Percentiles rank a stretch among this genome's conserved stretches.
Conservation (phyloP, 2,329 filamentous ascomycete genomes). For the Sclerotinia minor region DNA sequence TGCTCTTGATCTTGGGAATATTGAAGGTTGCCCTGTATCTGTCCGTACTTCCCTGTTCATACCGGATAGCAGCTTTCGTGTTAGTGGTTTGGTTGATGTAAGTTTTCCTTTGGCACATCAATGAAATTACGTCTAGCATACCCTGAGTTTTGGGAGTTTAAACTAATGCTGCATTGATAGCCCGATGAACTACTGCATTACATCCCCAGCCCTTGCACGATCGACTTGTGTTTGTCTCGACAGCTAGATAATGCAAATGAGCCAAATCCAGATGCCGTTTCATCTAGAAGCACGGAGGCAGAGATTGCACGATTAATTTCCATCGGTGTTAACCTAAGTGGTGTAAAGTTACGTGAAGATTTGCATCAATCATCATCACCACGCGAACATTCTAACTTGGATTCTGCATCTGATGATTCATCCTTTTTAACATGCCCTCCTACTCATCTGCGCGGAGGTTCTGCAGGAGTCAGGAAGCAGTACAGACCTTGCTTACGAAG, state of each 20-base stretch:
- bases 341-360: not conserved
- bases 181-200: slow-evolving; percentile 4
- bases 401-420: not conserved
- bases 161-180: not conserved
- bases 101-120: not conserved
- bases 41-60: not conserved
- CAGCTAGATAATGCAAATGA: not conserved
- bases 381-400: not conserved
- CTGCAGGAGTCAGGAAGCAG: too few species aligned
- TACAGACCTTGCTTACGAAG: not conserved
- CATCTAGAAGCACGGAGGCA: not conserved
- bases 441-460: slow-evolving; percentile 1
- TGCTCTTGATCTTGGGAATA: not conserved
- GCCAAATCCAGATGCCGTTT: not conserved
- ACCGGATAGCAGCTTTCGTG: not conserved
- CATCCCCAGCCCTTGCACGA: not conserved
- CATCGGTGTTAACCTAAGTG: not conserved
- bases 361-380: not conserved
- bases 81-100: not conserved
- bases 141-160: too few species aligned
- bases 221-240: not conserved
- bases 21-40: not conserved
- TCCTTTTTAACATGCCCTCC: not conserved
- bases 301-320: not conserved
- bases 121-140: not conserved